Evolutionary conservation across 2,329 filamentous ascomycete genomes (phyloP), one percentile per base, ranked within the genome.

Genomic region (Thelonectria blattea): DNA sequence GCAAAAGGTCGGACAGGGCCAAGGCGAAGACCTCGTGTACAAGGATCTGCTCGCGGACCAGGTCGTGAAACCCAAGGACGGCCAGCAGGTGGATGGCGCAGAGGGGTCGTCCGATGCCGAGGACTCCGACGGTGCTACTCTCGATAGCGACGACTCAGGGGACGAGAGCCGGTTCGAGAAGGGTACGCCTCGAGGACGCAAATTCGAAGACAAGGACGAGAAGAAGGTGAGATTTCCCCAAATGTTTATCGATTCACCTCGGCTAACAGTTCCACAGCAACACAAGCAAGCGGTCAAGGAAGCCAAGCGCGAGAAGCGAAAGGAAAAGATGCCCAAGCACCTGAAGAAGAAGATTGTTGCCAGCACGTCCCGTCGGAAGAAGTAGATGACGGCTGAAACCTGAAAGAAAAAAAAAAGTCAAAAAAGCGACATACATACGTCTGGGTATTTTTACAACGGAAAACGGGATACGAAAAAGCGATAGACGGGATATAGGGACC

Each of bases 291-390:
- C 90, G 1, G 90, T 97, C 68, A 99, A 98, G 79, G 94, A 97
- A 72, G 94, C 93, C 71, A 97, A 97, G 80, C 88, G 92, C 37
- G 93, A 97, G 76, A 93, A 96, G 81, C 83, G 95, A 61, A 92
- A 94, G 76, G 91, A 91, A 4, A 99, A 99, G 82, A 96, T 99
- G 79, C 94, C 95, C 0, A 99, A 99, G 79, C 88, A 96, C 74
- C 67, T 97, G 34, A 99, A 99, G 85, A 98, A 97, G 82, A 91
- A 90, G 74, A 78, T 96, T 59, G 86, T 96, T 24, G 84, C 83
- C 57, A 81, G 81, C 64, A 82, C 83, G 15, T 81, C 86, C 57
- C 81, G 86, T 67, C 86, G 85, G 71, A 90, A 91, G 79, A 89
- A 85, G 74, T 85, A 80, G 71, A 74, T 51, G 34, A 39, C 55